Evolutionary conservation across 2,329 filamentous ascomycete genomes (phyloP), one percentile per base, ranked within the genome.

Genomic region (Helicocarpus griseus): DNA sequence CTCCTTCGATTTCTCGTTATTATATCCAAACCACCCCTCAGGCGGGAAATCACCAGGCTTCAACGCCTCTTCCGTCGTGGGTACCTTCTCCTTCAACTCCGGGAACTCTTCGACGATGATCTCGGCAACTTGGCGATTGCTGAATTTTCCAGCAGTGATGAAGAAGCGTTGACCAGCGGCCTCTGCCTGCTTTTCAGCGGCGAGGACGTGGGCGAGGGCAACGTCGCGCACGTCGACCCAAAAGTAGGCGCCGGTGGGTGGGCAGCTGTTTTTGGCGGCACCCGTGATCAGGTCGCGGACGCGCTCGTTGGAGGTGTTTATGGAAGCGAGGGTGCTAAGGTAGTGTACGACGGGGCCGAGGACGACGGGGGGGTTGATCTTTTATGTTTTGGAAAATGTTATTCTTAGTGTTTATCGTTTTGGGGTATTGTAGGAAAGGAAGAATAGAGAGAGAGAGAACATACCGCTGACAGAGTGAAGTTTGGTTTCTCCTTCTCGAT

Each of bases 241-340:
- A 1, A 82, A 70, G 60, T 72, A 82, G 0, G 76, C 76, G 0
- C 75, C 77, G 0, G 80, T 85, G 0, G 80, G 73, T 0, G 77
- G 73, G 8, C 86, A 74, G 24, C 74, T 72, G 1, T 77, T 69
- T 56, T 79, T 82, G 4, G 31, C 49, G 53, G 79, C 77, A 17
- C 85, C 86, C 5, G 74, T 76, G n/a, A 84, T 74, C 48, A 86
- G 68, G 54, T 83, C 76, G 7, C 79, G 72, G 50, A 88, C 76
- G 19, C 82, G 78, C 58, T 82, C 76, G 64, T 89, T 89, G 13
- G 83, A 87, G 1, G 84, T 86, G 69, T 89, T 90, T 55, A 89
- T 71, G 1, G 70, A 71, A n/a, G 80, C 77, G 0, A 86, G 72
- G 21, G 72, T 76, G 54, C 81, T 77, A 2, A 89, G 73, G 57